Conservation (phyloP, 2,329 filamentous ascomycete species). For the Fusarium buharicum region DNA sequence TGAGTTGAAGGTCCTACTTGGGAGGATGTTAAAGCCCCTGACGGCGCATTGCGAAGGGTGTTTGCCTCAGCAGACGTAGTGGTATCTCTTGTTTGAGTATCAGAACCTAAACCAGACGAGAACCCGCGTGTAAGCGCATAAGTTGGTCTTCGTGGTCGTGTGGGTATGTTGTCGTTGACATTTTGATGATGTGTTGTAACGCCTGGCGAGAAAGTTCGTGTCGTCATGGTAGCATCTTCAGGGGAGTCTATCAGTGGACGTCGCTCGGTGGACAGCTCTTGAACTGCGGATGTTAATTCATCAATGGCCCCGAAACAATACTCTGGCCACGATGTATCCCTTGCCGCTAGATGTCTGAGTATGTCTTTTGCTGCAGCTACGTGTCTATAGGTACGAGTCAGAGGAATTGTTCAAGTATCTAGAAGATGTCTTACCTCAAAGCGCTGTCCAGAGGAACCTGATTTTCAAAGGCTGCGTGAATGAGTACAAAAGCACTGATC, state of each 20-base stretch:
- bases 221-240: constrained; percentile 14
- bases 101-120: neutral
- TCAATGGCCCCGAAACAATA: constrained; percentile 49
- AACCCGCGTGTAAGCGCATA: neutral
- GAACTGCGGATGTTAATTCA: constrained; percentile 46
- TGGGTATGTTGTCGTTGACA: neutral
- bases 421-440: constrained; percentile 47
- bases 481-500: constrained; percentile 63
- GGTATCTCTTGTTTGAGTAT: neutral
- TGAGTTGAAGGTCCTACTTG: neutral
- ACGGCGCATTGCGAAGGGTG: neutral
- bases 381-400: constrained; percentile 33
- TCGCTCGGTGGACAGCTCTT: constrained; percentile 40
- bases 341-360: constrained; percentile 43
- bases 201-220: constrained; percentile 1
- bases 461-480: constrained; percentile 60
- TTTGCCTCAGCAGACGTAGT: neutral
- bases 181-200: neutral
- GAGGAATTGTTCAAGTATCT: neutral
- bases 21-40: neutral
- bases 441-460: constrained; percentile 54
- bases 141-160: constrained; percentile 10
- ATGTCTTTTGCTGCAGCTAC: constrained; percentile 46
- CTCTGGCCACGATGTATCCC: constrained; percentile 50
- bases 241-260: constrained; percentile 26